A percentile compares a stretch with the other conserved stretches of the same genome.
phyloP scores from a whole-genome alignment of 495 filamentous ascomycete species.

The Aspergillus sclerotioniger region DNA sequence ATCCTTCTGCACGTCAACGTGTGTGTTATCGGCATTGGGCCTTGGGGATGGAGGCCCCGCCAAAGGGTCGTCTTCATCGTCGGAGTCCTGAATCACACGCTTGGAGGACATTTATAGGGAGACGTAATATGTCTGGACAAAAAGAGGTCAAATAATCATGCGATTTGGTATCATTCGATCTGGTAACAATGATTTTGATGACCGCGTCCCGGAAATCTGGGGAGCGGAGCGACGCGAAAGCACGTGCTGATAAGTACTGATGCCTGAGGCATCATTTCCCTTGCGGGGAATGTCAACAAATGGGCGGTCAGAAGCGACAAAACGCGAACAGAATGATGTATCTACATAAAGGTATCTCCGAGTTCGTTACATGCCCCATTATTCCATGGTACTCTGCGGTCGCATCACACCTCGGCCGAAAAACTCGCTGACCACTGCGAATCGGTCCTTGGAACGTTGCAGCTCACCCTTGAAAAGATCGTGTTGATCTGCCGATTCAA shows the following conservation, averaged over 20 bases:
- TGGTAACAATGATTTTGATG: neutral
- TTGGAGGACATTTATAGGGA: conserved; percentile 29
- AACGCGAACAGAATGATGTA: conserved; percentile 1
- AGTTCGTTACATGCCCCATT: conserved; percentile 13
- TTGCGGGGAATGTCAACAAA: neutral
- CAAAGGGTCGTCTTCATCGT: conserved; percentile 47
- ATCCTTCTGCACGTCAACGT: conserved; percentile 10
- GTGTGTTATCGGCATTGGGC: conserved; percentile 14
- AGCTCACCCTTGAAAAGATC: conserved; percentile 85
- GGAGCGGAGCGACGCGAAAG: conserved; percentile 21
- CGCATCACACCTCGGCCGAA: conserved; percentile 91
- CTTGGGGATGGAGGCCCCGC: conserved; percentile 26
- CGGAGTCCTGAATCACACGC: conserved; percentile 51
- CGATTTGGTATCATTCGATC: neutral
- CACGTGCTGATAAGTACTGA: conserved; percentile 38
- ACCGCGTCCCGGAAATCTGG: conserved; percentile 21
- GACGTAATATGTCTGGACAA: neutral
- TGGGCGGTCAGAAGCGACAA: conserved; percentile 1
- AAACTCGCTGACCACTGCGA: conserved; percentile 87
- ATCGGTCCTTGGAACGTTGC: conserved; percentile 75
- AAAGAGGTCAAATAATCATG: neutral
- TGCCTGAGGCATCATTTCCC: conserved; percentile 7
- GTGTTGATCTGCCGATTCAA: conserved; percentile 84
- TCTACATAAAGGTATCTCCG: neutral
- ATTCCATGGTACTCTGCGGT: conserved; percentile 43